Percentiles rank a stretch among this genome's conserved stretches.
Conservation (phyloP, 164 flowering plant species). For the Stephania yunnanensis region DNA sequence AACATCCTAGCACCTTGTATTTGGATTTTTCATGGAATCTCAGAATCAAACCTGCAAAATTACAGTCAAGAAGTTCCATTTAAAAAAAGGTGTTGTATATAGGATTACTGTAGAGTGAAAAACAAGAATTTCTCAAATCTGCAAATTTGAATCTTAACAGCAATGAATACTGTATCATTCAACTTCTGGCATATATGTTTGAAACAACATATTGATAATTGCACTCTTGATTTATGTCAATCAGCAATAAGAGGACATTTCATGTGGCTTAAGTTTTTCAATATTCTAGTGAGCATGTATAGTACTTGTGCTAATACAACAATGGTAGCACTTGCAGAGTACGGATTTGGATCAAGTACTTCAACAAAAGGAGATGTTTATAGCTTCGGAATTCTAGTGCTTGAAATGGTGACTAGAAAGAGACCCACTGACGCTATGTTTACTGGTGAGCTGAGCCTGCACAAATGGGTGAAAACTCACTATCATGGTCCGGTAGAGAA, state of each 20-base stretch:
- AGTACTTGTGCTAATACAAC: not conserved
- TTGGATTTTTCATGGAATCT: not conserved
- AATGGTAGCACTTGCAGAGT: slow-evolving; percentile 24
- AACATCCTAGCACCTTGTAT: not conserved
- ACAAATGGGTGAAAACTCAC: slow-evolving; percentile 34
- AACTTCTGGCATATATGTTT: not conserved
- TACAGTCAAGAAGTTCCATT: not conserved
- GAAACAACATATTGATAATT: not conserved
- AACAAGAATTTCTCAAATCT: not conserved
- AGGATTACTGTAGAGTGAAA: no score
- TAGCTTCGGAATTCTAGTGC: slow-evolving; percentile 54
- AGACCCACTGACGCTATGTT: slow-evolving; percentile 54
- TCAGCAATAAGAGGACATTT: not conserved
- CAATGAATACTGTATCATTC: not conserved
- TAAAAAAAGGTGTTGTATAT: not conserved
- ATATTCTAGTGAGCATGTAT: not conserved
- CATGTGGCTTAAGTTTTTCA: not conserved
- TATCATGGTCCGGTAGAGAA: slow-evolving; percentile 12
- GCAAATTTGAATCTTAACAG: not conserved
- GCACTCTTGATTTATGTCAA: not conserved
- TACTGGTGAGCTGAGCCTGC: slow-evolving; percentile 34
- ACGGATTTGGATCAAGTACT: slow-evolving; percentile 36
- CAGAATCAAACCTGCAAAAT: not conserved
- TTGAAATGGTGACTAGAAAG: slow-evolving; percentile 52
- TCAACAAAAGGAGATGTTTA: slow-evolving; percentile 52